Percentiles rank a stretch among this genome's conserved stretches.
Conservation (phyloP, 805 yeast species). For the Ogataea allantospora region DNA sequence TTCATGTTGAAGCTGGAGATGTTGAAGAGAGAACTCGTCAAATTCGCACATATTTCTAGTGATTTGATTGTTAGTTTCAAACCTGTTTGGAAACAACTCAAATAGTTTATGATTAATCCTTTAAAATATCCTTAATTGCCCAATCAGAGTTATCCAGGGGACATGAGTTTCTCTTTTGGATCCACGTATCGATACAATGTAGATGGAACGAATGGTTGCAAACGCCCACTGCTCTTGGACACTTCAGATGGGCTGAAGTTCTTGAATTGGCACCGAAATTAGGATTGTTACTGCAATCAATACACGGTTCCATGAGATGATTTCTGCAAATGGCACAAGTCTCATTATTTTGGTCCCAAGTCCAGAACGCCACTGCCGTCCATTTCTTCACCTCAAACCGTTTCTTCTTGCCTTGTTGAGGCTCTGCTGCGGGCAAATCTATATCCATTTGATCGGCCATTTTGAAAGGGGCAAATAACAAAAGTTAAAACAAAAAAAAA, state of each 20-base stretch:
- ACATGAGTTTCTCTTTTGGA: constrained; percentile 91
- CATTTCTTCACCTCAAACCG: constrained; percentile 93
- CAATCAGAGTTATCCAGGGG: constrained; percentile 94
- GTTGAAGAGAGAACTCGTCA: constrained; percentile 15
- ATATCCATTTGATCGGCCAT: constrained; percentile 27
- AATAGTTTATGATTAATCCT: constrained; percentile 16
- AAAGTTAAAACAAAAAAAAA: constrained; percentile 5
- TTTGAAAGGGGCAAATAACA: constrained; percentile 2
- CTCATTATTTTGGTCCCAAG: constrained; percentile 80
- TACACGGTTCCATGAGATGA: constrained; percentile 97
- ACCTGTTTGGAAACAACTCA: constrained; percentile 18
- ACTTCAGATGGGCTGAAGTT: constrained; percentile 30
- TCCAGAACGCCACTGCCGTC: constrained; percentile 99
- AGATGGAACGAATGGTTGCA: constrained; percentile 98
- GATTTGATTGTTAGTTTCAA: constrained; percentile 18
- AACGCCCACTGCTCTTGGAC: constrained; percentile 95
- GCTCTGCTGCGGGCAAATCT: constrained; percentile 21
- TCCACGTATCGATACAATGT: constrained; percentile 96
- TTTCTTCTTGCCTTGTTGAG: constrained; percentile 46
- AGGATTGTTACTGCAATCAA: constrained; percentile 72
- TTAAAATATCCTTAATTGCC: constrained; percentile 39
- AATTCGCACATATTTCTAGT: constrained; percentile 1
- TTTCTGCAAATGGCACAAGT: constrained; percentile 98
- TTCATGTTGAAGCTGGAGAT: constrained; percentile 19
- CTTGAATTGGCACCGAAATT: constrained; percentile 45